These are phyloP conservation scores for Lyophyllum decastes DNA, from an alignment of 768 basidiomycete genomes.

Conservation along the genomic window DNA sequence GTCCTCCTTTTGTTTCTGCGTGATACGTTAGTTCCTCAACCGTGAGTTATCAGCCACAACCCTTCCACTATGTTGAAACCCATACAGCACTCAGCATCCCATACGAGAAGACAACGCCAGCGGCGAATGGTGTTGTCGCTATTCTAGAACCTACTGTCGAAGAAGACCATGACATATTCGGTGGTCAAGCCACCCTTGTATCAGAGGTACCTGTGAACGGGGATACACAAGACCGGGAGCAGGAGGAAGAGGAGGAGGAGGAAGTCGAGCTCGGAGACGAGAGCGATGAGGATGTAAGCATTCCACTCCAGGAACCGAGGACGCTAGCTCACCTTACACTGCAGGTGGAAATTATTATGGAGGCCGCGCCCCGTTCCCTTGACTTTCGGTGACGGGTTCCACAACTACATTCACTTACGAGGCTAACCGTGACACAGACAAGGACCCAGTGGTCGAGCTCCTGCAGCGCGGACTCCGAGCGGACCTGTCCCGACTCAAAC, in stretches of 20 bases:
- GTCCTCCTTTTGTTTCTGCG: constrained; percentile 33
- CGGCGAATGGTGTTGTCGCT: constrained; percentile 50
- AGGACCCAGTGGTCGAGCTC: constrained; percentile 30
- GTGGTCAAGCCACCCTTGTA: constrained; percentile 21
- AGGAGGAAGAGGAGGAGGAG: constrained; percentile 25
- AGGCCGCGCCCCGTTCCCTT: constrained; percentile 67
- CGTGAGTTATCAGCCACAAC: constrained; percentile 51
- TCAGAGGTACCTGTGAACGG: constrained; percentile 34
- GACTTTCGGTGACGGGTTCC: constrained; percentile 63
- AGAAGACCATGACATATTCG: constrained; percentile 24
- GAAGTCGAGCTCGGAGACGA: constrained; percentile 39
- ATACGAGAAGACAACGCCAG: constrained; percentile 40
- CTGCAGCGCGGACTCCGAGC: constrained; percentile 30
- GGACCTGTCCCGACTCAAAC: constrained; percentile 30
- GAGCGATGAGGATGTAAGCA: constrained; percentile 45
- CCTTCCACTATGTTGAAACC: constrained; percentile 12
- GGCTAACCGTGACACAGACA: constrained; percentile 29
- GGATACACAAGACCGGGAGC: constrained; percentile 14
- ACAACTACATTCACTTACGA: neutral
- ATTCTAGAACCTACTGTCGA: constrained; percentile 48
- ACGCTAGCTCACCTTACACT: constrained; percentile 2
- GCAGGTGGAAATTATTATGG: constrained; percentile 89
- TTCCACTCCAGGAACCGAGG: neutral
- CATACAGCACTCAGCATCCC: constrained; percentile 27
- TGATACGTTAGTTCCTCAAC: constrained; percentile 55